phyloP scores from a whole-genome alignment of 139 green algal species.

The Astrephomene gubernaculifera region DNA sequence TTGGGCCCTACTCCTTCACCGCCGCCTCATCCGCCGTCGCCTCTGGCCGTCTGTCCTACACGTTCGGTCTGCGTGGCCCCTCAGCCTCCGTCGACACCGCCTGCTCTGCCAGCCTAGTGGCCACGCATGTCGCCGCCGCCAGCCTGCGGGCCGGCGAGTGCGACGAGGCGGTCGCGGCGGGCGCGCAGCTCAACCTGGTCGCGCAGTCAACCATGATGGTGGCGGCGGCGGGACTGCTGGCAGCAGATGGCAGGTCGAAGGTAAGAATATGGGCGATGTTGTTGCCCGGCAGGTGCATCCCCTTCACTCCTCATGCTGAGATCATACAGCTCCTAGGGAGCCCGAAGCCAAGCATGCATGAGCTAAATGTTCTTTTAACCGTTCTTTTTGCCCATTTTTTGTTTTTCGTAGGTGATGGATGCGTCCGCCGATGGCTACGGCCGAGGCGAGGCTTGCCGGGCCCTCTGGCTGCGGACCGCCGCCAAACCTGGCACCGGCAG shows the following conservation, averaged over 20 bases:
- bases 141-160: conserved; percentile 50
- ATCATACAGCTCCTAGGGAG: too few relatives aligned
- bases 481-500: neutral
- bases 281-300: too few relatives aligned
- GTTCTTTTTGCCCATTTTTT: too few relatives aligned
- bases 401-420: conserved; percentile 77
- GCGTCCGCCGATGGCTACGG: conserved; percentile 79
- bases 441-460: conserved; percentile 68
- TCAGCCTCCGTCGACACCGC: conserved; percentile 81
- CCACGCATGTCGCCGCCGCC: conserved; percentile 68
- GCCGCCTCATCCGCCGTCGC: conserved; percentile 66
- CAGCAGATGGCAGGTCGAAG: conserved; percentile 77
- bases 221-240: conserved; percentile 69
- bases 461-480: conserved; percentile 49
- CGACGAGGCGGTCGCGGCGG: conserved; percentile 56
- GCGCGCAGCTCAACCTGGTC: conserved; percentile 63
- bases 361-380: too few relatives aligned
- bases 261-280: too few relatives aligned
- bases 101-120: conserved; percentile 86
- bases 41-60: conserved; percentile 73
- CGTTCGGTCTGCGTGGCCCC: conserved; percentile 73
- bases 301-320: too few relatives aligned
- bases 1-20: conserved; percentile 66
- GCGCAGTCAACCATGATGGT: conserved; percentile 68
- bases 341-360: too few relatives aligned